phyloP scores from a whole-genome alignment of 176 grass and related monocot genomes.

The Stipa capillata region DNA sequence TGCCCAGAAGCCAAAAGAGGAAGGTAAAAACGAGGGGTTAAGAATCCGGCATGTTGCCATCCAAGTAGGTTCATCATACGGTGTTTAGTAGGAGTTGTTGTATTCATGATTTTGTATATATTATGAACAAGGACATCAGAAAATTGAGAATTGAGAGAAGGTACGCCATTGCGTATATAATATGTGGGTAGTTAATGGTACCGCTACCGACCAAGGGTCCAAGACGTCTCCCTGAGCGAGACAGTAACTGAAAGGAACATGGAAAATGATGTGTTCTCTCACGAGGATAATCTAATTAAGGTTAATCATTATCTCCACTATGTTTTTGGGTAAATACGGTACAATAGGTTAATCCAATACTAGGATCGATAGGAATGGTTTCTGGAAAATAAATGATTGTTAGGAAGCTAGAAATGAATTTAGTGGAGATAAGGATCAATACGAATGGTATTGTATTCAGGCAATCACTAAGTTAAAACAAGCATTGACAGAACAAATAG shows the following conservation, averaged over 20 bases:
- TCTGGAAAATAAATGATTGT: too few species aligned
- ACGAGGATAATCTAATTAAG: background rate
- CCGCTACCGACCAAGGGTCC: background rate
- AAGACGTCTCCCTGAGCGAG: background rate
- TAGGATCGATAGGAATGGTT: too few species aligned
- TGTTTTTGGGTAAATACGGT: background rate
- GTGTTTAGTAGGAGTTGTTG: conserved; percentile 12
- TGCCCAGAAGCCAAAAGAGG: background rate
- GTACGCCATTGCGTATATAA: background rate
- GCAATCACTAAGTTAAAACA: too few species aligned
- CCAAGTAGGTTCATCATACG: background rate
- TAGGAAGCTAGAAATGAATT: background rate
- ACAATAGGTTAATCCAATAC: too few species aligned
- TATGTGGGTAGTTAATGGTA: background rate
- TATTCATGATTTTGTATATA: background rate
- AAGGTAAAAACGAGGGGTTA: background rate
- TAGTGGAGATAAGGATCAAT: background rate
- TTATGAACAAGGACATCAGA: background rate
- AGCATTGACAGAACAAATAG: too few species aligned
- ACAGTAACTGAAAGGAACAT: background rate
- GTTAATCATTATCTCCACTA: background rate
- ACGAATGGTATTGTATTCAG: background rate
- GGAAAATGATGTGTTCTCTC: background rate
- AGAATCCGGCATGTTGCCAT: background rate
- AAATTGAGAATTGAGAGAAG: background rate